Base-by-base conservation (phyloP, 192 early-diverging fungal genomes). In the Linderina pennispora region DNA sequence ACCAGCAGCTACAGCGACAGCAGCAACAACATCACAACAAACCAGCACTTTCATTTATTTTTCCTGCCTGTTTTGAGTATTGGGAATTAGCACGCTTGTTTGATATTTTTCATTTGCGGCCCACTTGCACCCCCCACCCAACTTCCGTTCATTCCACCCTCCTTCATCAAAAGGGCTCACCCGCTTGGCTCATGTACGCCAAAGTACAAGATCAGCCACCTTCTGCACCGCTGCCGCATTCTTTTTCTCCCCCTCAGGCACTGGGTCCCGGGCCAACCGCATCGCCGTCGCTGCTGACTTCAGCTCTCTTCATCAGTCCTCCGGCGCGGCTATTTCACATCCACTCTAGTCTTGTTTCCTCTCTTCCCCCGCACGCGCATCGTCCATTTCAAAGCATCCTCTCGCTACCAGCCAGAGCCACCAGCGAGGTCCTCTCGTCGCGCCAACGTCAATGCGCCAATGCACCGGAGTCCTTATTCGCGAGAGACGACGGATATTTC, bases 191-290 rank as follows among this genome's bases (percentile, higher is more conserved):
- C 48, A 70, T 70, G 66, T 70, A 62, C 37, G 38, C 59, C 40
- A 70, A 59, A 22, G 66, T 62, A 51, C 66, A 70, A 54, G 55
- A 57, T 50, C 66, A 62, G 55, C 59, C 66, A 58, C 66, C 53
- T 9, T 45, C 62, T 46, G 50, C 58, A 45, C 65, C 57, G 65
- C 50, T 70, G 54, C 55, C 58, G 55, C 59, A 62, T 36, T 52
- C 58, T 54, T 51, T 58, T 42, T 58, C 59, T 43, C 47, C 66
- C 40, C 28, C 54, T 40, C 46, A 44, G 21, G 54, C 42, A 40
- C 48, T 58, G 54, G 57, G 45, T 37, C 47, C 65, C 38, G 48
- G 50, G 45, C 42, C 53, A 43, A 41, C 54, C 52, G 34, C 58
- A 36, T 52, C 48, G 44, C 53, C 51, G 47, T 31, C 53, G 53